Base-by-base conservation (phyloP, 1,284 basidiomycete genomes). In the Austroboletus novae-zelandiae region DNA sequence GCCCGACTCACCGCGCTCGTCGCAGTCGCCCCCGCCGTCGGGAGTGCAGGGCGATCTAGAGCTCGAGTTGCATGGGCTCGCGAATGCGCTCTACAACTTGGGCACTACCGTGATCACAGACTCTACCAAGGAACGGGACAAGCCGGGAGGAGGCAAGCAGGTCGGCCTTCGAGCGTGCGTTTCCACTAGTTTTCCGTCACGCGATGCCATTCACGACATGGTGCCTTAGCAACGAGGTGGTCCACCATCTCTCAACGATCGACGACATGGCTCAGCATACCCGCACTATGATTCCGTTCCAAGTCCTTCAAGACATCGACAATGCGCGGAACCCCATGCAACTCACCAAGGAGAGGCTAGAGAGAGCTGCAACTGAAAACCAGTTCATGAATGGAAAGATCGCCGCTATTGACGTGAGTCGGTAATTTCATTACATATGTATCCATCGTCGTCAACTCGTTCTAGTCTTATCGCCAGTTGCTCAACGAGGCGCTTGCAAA, bases 341-440 rank as follows among this genome's bases (percentile, higher is more conserved):
- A 59, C 73, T 90, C 53, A 91, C 89, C 11, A 80, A 81, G 53
- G 87, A 91, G 54, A 75, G 84, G 42, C 66, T 91, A 13, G 89
- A 92, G 66, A 77, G 89, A 45, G 80, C 88, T 1, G 86, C 89
- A 20, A 87, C 87, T 1, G 89, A 91, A 70, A 93, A 92, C 64
- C 88, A 91, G 66, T 91, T 90, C 60, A 89, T 91, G 80, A 90
- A 91, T 64, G 90, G 87, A n/a, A 91, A 91, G 62, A 84, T 92
- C 40, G 76, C 80, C 40, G 87, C 88, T 4, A 77, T 92, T 29
- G 76, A 81, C 47, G 89, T 90, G 58, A 61, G 78, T 70, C 36
- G 42, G 25, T 43, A 48, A 17, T 34, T 34, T n/a, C 44, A 43
- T 23, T 31, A 35, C 42, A 15, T 34, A 39, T 17, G 2, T 27